phyloP scores from a whole-genome alignment of 495 filamentous ascomycete genomes.

The Xylona heveae region DNA sequence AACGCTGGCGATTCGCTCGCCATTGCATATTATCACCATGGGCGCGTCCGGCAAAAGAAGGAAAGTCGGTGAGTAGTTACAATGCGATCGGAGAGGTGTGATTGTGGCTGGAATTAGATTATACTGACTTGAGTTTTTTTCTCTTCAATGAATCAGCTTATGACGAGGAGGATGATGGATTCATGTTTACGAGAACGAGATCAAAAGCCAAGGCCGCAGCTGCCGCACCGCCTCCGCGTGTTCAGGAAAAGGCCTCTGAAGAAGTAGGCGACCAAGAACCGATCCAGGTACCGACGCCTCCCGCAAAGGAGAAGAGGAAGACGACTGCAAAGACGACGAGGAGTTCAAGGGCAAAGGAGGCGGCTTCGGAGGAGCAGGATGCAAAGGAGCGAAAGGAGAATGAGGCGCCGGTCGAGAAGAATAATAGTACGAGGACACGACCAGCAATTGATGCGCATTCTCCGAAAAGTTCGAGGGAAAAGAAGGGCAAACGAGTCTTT shows the following conservation, averaged over 20 bases:
- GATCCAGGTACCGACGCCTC: conserved; percentile 18
- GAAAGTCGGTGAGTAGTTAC: background rate
- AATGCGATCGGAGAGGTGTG: background rate
- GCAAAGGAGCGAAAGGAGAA: conserved; percentile 11
- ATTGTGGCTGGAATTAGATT: background rate
- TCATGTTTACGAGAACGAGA: conserved; percentile 27
- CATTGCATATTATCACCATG: conserved; percentile 6
- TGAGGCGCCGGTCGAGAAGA: conserved; percentile 10
- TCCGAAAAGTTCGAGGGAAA: no score
- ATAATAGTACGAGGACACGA: conserved; percentile 9
- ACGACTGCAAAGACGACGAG: conserved; percentile 3
- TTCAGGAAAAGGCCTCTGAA: conserved; percentile 5
- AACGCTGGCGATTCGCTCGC: conserved; percentile 5
- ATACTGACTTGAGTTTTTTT: background rate
- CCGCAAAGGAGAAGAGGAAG: conserved; percentile 11
- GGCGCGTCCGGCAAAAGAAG: background rate
- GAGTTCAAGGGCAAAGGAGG: background rate
- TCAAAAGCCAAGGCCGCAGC: conserved; percentile 20
- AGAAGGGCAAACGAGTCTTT: conserved; percentile 11
- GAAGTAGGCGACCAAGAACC: conserved; percentile 9
- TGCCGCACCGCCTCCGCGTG: conserved; percentile 2
- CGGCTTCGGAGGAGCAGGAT: conserved; percentile 4
- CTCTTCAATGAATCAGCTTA: conserved; percentile 9
- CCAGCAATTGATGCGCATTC: no score
- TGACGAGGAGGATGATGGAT: conserved; percentile 33